Evolutionary conservation across 306 rosid species (phyloP), one percentile per base, ranked within the genome.

Genomic region (Cyamopsis tetragonoloba): DNA sequence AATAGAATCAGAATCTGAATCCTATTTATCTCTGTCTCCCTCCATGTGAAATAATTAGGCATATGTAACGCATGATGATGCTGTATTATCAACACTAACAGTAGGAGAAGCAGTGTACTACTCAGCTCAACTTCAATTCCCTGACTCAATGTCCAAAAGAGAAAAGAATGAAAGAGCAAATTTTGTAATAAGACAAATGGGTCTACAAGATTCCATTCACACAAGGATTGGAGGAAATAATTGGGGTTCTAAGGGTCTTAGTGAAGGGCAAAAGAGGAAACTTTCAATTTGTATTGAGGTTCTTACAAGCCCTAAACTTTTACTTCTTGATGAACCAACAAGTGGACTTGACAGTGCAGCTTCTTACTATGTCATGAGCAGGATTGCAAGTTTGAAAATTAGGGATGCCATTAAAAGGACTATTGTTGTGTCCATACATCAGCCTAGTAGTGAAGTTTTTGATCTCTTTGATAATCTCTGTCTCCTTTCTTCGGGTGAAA

Each of bases 181-280:
- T 0, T 14, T 4, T 19, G 75, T 82, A 38, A 78, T 85, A n/a
- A 78, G 60, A 69, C 80, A 82, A 73, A 85, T 85, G 91, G 91
- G 91, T 3, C 37, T 85, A 19, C 83, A 77, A 24, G 80, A 77
- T 1, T 62, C 77, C 17, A 58, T 24, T 42, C n/a, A 80, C 86
- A 85, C 91, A 0, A 81, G 84, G 49, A 71, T 85, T 43, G 80
- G 81, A 73, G 78, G 83, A 34, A n/a, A n/a, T n/a, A n/a, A n/a
- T n/a, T 31, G 42, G 32, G 59, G 34, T 12, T 48, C 60, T 12
- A 66, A 32, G n/a, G 71, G 60, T 14, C 14, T 82, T 3, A 82
- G 87, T 47, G 87, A 75, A 3, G 91, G 91, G 6, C 80, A 85
- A 27, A 85, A 77, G 78, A 78, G 85, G 51, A 77, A 87, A 56